phyloP scores from a whole-genome alignment of 257 asterid species.

The Anisodus acutangulus region DNA sequence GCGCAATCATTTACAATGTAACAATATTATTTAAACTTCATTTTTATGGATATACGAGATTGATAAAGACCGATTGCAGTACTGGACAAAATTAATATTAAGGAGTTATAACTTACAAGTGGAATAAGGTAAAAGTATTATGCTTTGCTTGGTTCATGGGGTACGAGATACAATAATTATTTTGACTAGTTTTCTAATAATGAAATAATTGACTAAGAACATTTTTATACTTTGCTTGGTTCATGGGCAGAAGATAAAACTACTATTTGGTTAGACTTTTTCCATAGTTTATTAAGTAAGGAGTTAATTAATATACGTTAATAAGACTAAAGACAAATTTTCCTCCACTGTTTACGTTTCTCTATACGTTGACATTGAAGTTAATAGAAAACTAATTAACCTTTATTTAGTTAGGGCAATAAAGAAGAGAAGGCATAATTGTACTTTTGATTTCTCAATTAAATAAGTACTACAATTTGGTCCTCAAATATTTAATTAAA shows the following conservation, averaged over 20 bases:
- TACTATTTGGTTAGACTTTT: neutral
- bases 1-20: neutral
- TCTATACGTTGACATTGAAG: neutral
- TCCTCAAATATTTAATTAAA: neutral
- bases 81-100: neutral
- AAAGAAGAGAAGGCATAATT: neutral
- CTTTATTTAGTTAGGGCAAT: neutral
- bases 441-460: neutral
- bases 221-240: constrained; percentile 24
- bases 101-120: neutral
- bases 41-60: neutral
- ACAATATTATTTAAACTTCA: neutral
- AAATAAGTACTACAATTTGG: neutral
- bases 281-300: neutral
- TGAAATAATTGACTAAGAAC: neutral
- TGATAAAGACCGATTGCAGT: neutral
- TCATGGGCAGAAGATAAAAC: neutral
- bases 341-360: neutral
- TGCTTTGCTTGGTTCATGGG: neutral
- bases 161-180: neutral
- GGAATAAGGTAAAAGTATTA: neutral
- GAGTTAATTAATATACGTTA: neutral
- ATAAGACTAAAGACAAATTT: neutral
- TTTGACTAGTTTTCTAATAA: neutral
- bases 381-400: neutral